Base-by-base conservation (phyloP, 495 filamentous ascomycete genomes). In the Massariosphaeria phaeospora region DNA sequence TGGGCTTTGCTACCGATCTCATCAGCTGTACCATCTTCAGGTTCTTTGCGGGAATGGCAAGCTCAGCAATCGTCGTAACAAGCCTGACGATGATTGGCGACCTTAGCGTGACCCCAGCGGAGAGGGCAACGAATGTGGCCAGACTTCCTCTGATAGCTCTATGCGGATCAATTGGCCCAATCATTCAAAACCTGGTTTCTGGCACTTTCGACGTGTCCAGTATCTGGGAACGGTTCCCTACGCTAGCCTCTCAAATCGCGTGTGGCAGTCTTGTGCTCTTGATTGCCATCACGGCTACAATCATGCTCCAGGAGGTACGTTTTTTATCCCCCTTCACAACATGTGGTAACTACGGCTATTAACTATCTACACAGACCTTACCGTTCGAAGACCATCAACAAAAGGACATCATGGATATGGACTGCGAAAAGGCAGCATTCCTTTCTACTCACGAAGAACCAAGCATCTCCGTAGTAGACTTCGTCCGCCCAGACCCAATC, bases 21-120 rank as follows among this genome's bases (percentile, higher is more conserved):
- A 46, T 63, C 31, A 68, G 57, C 31, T 74, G 72, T 51, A 65
- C 68, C 15, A 42, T 73, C 48, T 67, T 74, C 55, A 67, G 73
- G n/a, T 69, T 71, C 39, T 59, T 73, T 33, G 67, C 70, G 23
- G 73, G 73, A 1, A 42, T 72, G 10, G 68, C 69, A 48, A 69
- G 71, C 56, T 69, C 71, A 27, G 67, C 71, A 11, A 68, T 73
- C 26, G 55, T 63, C 23, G 70, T 75, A 8, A 70, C 71, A 5
- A 65, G 60, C 1, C 29, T 70, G 38, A 72, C 73, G 2, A 75
- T 75, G 73, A 63, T 75, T 23, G 73, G 73, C 15, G 73, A 75
- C 57, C 50, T 75, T 38, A 75, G 73, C 42, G 47, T 55, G 12
- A 66, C 57, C 11, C 57, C 58, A 20, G 52, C 49, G n/a, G 61